Base-by-base conservation (phyloP, 495 filamentous ascomycete species). In the Neurospora sp. region DNA sequence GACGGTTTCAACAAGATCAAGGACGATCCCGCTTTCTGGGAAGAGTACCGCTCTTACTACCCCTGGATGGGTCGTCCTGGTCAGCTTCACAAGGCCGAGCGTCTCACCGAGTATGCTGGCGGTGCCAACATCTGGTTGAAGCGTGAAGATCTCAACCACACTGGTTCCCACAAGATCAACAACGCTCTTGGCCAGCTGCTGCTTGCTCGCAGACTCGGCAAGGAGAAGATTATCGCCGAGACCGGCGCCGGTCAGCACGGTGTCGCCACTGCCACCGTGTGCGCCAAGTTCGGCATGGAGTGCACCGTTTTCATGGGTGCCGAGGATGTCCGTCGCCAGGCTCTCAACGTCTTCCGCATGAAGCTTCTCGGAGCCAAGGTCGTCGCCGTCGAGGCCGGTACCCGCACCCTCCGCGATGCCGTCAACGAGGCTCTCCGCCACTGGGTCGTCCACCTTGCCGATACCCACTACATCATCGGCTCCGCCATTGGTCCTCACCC, bases 181-280 rank as follows among this genome's bases (percentile, higher is more conserved):
- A 97, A 97, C 78, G 94, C 95, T 4, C 80, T 97, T 20, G 94
- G 95, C 14, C 95, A 97, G 81, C 89, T 94, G 59, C 88, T 98
- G 0, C 84, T 98, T 9, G 95, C 95, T 0, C 85, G 85, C 37
- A 85, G 92, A 68, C 83, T 97, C 53, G 94, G 94, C 14, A 98
- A 98, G 86, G 97, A 87, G 12, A 90, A 92, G 80, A 96, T 98
- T 76, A 98, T 98, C 74, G 94, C 94, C 45, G 94, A 98, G 81
- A 98, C 94, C 12, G 94, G 94, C 70, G 94, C 94, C n/a, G 94
- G 94, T 39, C 94, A 98, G 80, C 94, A 98, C 82, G 94, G 94
- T 83, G 95, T 98, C 16, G 94, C 94, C 4, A 96, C 94, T 10
- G 94, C 94, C 0, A 97, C 94, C 0, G 93, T 96, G n/a, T 97